Percentiles rank a stretch among this genome's conserved stretches.
These are phyloP conservation scores for Phyllosticta citribraziliensis DNA, from an alignment of 2,329 filamentous ascomycete genomes.

Conservation along the genomic window DNA sequence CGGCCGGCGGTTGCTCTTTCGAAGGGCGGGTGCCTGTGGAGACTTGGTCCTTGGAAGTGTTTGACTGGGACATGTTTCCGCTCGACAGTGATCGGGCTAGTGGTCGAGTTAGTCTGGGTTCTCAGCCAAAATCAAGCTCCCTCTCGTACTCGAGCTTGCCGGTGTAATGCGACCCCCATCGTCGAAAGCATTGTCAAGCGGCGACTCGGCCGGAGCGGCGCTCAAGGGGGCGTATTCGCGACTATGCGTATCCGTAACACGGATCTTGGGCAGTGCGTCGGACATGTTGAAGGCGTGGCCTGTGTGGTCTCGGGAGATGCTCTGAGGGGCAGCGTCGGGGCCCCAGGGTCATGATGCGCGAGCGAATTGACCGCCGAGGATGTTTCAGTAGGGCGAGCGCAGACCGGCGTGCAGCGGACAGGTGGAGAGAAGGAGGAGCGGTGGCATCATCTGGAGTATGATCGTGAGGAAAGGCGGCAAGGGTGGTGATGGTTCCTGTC, in stretches of 20 bases:
- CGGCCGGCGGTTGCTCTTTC: background rate
- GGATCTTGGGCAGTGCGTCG: slow-evolving; percentile 33
- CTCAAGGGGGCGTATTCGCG: slow-evolving; percentile 21
- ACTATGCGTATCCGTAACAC: slow-evolving; percentile 33
- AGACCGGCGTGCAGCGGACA: background rate
- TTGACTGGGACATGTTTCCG: slow-evolving; percentile 4
- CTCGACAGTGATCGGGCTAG: slow-evolving; percentile 6
- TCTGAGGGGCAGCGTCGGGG: background rate
- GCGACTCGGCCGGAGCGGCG: slow-evolving; percentile 11
- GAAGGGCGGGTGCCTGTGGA: background rate
- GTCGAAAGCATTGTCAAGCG: slow-evolving; percentile 7
- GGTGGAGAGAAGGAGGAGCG: background rate
- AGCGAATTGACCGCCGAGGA: background rate
- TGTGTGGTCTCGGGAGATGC: slow-evolving; percentile 1
- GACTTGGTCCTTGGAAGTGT: background rate
- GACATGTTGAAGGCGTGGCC: slow-evolving; percentile 20
- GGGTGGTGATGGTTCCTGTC: slow-evolving; percentile 2
- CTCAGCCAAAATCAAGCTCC: background rate
- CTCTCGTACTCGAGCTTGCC: background rate
- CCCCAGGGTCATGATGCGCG: slow-evolving; percentile 6
- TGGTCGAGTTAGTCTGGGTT: background rate
- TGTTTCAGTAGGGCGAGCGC: slow-evolving; percentile 8
- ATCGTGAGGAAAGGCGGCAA: background rate
- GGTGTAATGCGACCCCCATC: slow-evolving; percentile 5
- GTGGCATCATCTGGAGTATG: background rate